Percentiles rank a stretch among this genome's conserved stretches.
These are phyloP conservation scores for Acanthamoeba healyi DNA, from an alignment of 208 protist genomes.

Conservation along the genomic window DNA sequence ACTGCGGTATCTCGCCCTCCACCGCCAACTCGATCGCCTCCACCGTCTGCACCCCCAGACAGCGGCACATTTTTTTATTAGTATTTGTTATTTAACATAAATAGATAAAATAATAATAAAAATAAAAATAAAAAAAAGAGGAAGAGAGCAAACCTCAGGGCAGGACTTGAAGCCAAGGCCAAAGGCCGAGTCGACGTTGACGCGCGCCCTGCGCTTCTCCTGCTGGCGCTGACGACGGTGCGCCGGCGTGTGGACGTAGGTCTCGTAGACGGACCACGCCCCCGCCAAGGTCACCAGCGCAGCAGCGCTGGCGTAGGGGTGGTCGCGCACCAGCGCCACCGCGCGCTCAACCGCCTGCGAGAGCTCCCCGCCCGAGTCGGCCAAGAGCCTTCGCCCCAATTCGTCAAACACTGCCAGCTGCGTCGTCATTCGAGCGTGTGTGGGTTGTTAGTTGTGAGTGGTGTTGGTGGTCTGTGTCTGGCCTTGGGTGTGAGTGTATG, in stretches of 20 bases:
- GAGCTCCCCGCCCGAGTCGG: too few species aligned
- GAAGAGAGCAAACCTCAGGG: background rate
- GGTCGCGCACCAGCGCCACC: background rate
- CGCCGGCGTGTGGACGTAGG: background rate
- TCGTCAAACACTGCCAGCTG: too few species aligned
- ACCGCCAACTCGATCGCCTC: background rate
- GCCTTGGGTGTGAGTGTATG: background rate
- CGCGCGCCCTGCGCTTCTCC: background rate
- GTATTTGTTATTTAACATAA: background rate
- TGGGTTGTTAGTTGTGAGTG: background rate
- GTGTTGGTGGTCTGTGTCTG: too few species aligned
- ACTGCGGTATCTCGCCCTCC: background rate
- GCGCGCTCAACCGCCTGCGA: background rate
- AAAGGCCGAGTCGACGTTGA: background rate
- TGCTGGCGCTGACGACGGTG: background rate
- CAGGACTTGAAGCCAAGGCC: slow-evolving; percentile 42
- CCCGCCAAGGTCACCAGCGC: background rate
- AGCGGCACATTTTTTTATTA: background rate
- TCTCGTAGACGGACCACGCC: background rate
- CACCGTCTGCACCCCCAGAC: background rate
- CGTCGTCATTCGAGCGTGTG: too few species aligned
- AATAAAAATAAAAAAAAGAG: too few species aligned
- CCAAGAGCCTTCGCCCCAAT: too few species aligned
- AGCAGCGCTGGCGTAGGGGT: background rate
- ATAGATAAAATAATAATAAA: background rate